Percentiles rank a stretch among this genome's conserved stretches.
Conservation (phyloP, 495 filamentous ascomycete genomes). For the Staphylotrichum longicolle region DNA sequence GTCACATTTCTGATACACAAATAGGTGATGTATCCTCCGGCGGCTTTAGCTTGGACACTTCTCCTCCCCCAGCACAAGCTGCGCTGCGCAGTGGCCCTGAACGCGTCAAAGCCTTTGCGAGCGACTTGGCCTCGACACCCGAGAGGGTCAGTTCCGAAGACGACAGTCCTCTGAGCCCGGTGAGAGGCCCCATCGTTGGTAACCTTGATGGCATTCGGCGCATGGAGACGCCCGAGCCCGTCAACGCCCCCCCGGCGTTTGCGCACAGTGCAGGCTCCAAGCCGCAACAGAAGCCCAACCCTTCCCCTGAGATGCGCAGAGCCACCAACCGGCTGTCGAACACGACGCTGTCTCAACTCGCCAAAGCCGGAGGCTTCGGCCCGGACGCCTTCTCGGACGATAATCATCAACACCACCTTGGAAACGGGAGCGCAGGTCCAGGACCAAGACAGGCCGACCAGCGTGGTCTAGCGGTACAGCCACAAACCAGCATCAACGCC, state of each 20-base stretch:
- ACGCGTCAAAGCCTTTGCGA: slow-evolving; percentile 35
- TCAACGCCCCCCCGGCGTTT: slow-evolving; percentile 73
- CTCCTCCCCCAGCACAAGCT: slow-evolving; percentile 20
- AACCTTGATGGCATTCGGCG: slow-evolving; percentile 54
- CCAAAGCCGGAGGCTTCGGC: slow-evolving; percentile 56
- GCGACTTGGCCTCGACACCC: slow-evolving; percentile 45
- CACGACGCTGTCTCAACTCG: slow-evolving; percentile 74
- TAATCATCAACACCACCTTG: slow-evolving; percentile 25
- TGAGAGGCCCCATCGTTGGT: slow-evolving; percentile 33
- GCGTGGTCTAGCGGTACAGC: slow-evolving; percentile 46
- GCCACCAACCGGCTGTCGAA: slow-evolving; percentile 78
- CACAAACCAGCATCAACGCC: slow-evolving; percentile 41
- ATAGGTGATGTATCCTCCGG: slow-evolving; percentile 14
- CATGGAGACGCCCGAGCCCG: slow-evolving; percentile 65
- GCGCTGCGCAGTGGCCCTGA: slow-evolving; percentile 28
- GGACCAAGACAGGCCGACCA: slow-evolving; percentile 35
- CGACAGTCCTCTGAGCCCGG: slow-evolving; percentile 33
- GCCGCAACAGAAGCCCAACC: slow-evolving; percentile 65
- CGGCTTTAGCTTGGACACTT: slow-evolving; percentile 22
- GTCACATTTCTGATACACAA: slow-evolving; percentile 42
- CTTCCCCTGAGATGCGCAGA: slow-evolving; percentile 69
- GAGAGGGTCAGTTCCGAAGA: slow-evolving; percentile 63
- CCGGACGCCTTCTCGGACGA: slow-evolving; percentile 28
- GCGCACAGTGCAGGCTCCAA: slow-evolving; percentile 48
- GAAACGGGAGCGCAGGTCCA: slow-evolving; percentile 27